These are phyloP conservation scores for Dionaea muscipula DNA, from an alignment of 179 eudicot species.

Conservation along the genomic window DNA sequence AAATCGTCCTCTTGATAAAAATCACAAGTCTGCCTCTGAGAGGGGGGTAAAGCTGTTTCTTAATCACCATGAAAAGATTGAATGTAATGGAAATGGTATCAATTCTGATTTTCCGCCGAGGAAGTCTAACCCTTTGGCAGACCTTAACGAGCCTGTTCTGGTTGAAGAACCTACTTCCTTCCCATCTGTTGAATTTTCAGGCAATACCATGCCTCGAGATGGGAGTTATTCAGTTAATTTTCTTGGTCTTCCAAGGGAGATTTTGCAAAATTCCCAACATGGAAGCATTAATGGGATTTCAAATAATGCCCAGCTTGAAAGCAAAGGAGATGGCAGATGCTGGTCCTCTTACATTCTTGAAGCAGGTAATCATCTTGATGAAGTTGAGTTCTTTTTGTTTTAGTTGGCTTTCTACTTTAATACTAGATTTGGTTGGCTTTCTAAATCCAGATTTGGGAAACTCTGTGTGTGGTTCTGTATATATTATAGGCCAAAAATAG, in stretches of 20 bases:
- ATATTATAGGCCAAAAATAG: too few relatives aligned
- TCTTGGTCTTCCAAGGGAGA: constrained; percentile 25
- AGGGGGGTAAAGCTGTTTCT: constrained; percentile 21
- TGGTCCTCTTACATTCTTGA: constrained; percentile 29
- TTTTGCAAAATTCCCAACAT: constrained; percentile 20
- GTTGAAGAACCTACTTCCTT: constrained; percentile 32
- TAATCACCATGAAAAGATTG: constrained; percentile 18
- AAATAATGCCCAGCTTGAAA: constrained; percentile 15
- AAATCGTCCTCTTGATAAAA: constrained; percentile 19
- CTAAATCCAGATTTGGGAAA: neutral
- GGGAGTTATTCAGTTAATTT: constrained; percentile 21
- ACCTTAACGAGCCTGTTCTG: constrained; percentile 66
- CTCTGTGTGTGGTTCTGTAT: too few relatives aligned
- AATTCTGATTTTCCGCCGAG: constrained; percentile 23
- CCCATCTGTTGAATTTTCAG: constrained; percentile 24
- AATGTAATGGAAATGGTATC: constrained; percentile 20
- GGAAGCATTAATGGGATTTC: constrained; percentile 25
- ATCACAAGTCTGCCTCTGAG: constrained; percentile 16
- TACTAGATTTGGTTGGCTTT: neutral
- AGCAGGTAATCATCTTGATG: constrained; percentile 38
- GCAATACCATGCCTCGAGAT: constrained; percentile 14
- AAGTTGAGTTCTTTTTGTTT: neutral
- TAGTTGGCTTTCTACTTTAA: neutral
- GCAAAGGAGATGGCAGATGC: constrained; percentile 28
- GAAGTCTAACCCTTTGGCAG: constrained; percentile 42